Evolutionary conservation across 768 basidiomycete genomes (phyloP).

Genomic region (Favolaschia claudopus): DNA sequence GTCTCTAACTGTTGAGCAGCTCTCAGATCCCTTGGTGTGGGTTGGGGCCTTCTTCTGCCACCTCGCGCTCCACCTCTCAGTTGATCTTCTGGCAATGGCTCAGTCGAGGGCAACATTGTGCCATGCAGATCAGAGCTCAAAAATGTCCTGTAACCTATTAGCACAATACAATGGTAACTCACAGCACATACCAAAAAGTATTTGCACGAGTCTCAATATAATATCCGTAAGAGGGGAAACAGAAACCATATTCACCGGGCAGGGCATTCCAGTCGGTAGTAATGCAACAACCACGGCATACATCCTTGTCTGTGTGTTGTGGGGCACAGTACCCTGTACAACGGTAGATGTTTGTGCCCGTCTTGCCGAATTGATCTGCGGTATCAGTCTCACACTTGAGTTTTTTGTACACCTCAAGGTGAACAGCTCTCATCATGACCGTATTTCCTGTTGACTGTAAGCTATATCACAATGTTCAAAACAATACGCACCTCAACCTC

Average conservation of each 20-base stretch:
- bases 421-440: background rate
- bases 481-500: background rate
- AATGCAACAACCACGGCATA: background rate
- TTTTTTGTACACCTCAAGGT: background rate
- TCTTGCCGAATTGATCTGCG: background rate
- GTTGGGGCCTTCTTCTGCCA: background rate
- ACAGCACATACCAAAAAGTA: background rate
- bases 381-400: background rate
- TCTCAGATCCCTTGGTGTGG: background rate
- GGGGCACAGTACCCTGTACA: background rate
- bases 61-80: no score
- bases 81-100: no score
- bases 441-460: background rate
- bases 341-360: background rate
- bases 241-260: background rate
- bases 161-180: background rate
- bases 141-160: background rate
- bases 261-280: background rate
- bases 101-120: background rate
- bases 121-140: background rate
- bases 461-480: background rate
- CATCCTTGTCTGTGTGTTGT: background rate
- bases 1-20: background rate
- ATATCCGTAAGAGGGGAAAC: background rate
- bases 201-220: background rate